phyloP scores from a whole-genome alignment of 2,329 filamentous ascomycete genomes.

The Kalmusia sp. region DNA sequence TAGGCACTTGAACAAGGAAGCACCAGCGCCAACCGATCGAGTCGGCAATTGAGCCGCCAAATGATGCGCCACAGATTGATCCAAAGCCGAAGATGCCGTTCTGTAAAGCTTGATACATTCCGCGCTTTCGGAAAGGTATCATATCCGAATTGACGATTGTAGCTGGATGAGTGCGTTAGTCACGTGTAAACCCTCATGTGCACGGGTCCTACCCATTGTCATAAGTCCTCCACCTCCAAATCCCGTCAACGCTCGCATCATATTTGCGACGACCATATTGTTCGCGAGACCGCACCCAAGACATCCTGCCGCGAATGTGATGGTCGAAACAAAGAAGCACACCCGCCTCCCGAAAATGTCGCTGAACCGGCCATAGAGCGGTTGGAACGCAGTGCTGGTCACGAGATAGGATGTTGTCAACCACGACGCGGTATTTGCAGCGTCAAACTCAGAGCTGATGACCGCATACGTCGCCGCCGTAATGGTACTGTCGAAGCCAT shows the following conservation, averaged over 20 bases:
- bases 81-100: conserved; percentile 69
- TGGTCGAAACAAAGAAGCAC: conserved; percentile 39
- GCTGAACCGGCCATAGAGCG: conserved; percentile 47
- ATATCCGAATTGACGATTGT: conserved; percentile 65
- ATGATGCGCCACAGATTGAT: conserved; percentile 61
- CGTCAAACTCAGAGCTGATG: conserved; percentile 53
- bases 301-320: conserved; percentile 38
- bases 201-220: conserved; percentile 31
- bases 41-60: conserved; percentile 54
- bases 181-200: neutral
- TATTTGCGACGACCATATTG: conserved; percentile 31
- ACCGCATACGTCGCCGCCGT: conserved; percentile 53
- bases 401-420: conserved; percentile 28
- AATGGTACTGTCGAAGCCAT: conserved; percentile 58
- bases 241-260: conserved; percentile 36
- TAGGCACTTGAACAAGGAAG: conserved; percentile 68
- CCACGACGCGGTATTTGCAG: conserved; percentile 52
- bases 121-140: conserved; percentile 63
- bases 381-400: conserved; percentile 31
- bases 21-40: conserved; percentile 57
- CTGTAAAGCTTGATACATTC: conserved; percentile 68
- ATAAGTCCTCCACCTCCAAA: conserved; percentile 41
- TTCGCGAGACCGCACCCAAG: conserved; percentile 37
- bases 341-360: conserved; percentile 44
- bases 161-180: conserved; percentile 18